Evolutionary conservation across 2,329 filamentous ascomycete genomes (phyloP), one percentile per base, ranked within the genome.

Genomic region (Stagonosporopsis rhizophila): DNA sequence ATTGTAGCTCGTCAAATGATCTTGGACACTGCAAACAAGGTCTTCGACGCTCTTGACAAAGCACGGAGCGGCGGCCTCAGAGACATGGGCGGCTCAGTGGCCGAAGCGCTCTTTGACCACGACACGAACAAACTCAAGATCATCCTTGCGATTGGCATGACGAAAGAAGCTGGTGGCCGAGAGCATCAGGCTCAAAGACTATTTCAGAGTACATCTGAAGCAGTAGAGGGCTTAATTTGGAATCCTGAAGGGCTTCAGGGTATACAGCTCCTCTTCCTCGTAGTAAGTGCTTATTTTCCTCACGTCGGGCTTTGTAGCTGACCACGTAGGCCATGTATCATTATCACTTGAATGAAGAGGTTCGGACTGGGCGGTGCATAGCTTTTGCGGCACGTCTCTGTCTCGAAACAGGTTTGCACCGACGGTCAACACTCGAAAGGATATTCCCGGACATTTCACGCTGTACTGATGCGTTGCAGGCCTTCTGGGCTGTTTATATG

Each of bases 401-500:
- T 32, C 51, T 59, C 20, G 56, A 59, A 20, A 23, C 56, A 23
- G 56, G 56, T 9, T 51, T 54, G 27, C 56, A 59, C 22, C 56
- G 56, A 12, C 56, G 56, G 11, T 28, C 39, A 7, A 59, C 51
- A 46, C 51, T 59, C 0, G 56, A 59, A 7, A 59, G 47, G 41
- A 30, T 51, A 3, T 59, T 55, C n/a, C 56, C 56, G 27, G 37
- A 52, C 14, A 15, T 45, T 15, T 34, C 23, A 25, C 39, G 41
- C 35, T 49, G 52, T 40, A 12, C 27, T 7, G 56, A 59, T 39
- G 56, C 56, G 19, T 45, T 59, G 20, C 52, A 59, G 17, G 41
- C 56, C 22, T 59, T 59, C 22, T 59, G 56, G 56, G 56, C 56
- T 19, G 56, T 59, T 5, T 59, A 56, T n/a, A 59, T 59, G 56